Base-by-base conservation (phyloP, 1,139 yeast species). In the Saccharomyces hybrid region DNA sequence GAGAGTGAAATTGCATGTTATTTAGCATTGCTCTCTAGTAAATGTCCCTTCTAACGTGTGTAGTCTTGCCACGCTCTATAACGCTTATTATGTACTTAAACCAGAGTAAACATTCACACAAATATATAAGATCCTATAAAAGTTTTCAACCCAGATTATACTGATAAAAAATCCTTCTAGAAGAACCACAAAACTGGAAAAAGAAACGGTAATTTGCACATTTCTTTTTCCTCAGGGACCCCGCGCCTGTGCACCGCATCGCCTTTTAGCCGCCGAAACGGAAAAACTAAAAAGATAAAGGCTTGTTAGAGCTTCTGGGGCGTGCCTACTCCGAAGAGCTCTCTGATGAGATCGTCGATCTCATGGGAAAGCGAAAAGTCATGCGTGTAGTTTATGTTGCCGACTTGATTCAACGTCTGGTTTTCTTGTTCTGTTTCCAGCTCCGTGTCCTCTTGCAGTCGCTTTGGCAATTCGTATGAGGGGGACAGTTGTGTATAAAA, bases 291-390 rank as follows among this genome's bases (percentile, higher is more conserved):
- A 1, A 38, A 38, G 13, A 4, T 1, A 16, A 38, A 38, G 44
- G 25, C 25, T 38, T 6, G 44, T 38, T 13, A 38, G n/a, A 38
- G 44, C 2, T 38, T 53, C 11, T 38, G 44, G 5, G 44, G 44
- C 11, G 44, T 38, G 25, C 44, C 61, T 6, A 59, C 58, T 38
- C 68, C 68, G 47, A 68, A 68, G 32, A 66, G 56, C 34, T 68
- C 69, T 47, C 63, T 66, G 51, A 69, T 69, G 44, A 68, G 56
- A 44, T 66, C 71, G 47, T 69, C 72, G 48, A 69, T 69, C 55
- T 69, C 72, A 49, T 68, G 66, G 51, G 69, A 65, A 32, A 69
- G 57, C 2, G 72, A 65, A 50, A 69, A 68, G 52, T 69, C 72
- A 51, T 68, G 68, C 1, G 61, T 63, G 55, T 67, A 63, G 48